Evolutionary conservation across 371 early-diverging fungal genomes (phyloP), one percentile per base, ranked within the genome.

Genomic region (Cokeromyces recurvatus): DNA sequence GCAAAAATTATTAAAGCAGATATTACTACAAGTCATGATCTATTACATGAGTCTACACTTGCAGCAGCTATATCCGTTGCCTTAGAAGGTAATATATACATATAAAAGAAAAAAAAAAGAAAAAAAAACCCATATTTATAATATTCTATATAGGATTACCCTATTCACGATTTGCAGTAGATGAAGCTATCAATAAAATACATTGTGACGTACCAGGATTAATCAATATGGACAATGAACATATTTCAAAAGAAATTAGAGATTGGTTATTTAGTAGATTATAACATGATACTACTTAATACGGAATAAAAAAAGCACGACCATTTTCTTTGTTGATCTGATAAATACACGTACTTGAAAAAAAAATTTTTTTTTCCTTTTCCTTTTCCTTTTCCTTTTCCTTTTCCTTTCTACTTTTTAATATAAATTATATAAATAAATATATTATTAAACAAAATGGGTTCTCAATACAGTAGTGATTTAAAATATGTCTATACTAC

Each of bases 101-200:
- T n/a, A 29, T 11, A 29, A 29, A 5, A 8, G 11, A 8, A 65
- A n/a, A 5, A 21, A 22, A 2, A 23, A 22, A 37, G 23, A 39
- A 41, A 8, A 15, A 22, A 1, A 25, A 16, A 16, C 15, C 40
- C 16, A 40, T 27, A 29, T 5, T n/a, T 24, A 16, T 12, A n/a
- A 15, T 17, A 31, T n/a, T n/a, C 15, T 47, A 15, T 34, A 9
- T 47, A 68, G 71, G 66, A 5, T 55, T 64, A 21, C 61, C 46
- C 25, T 72, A 72, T 48, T 61, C 68, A 16, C 79, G 87, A 41
- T 70, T 82, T 32, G 91, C 89, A 14, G 90, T 95, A 77, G 67
- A 82, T 46, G 80, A 74, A 48, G 78, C 77, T 15, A 66, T 79
- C 16, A 58, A 68, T 44, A 71, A 76, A 29, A 69, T 79, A 38